Percentiles rank a stretch among this genome's conserved stretches.
Conservation (phyloP, 2,329 filamentous ascomycete species). For the Fusarium nanum region DNA sequence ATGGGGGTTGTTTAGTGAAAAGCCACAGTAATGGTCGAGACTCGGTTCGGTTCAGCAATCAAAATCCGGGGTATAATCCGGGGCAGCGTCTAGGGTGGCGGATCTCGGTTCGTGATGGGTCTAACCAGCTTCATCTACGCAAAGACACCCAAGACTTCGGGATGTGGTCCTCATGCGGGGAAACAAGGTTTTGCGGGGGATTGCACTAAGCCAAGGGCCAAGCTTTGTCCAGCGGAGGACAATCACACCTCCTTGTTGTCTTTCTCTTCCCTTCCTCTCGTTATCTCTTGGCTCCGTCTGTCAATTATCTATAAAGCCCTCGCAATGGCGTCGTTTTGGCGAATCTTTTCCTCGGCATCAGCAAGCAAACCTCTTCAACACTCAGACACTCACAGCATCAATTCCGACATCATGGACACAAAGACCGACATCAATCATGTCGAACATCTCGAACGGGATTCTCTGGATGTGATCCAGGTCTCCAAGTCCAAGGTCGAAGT, state of each 20-base stretch:
- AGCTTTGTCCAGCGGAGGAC: not conserved
- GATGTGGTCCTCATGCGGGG: conserved; percentile 36
- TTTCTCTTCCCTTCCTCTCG: conserved; percentile 1
- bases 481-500: conserved; percentile 34
- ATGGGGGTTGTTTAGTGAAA: not conserved
- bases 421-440: conserved; percentile 36
- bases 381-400: not conserved
- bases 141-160: conserved; percentile 24
- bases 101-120: conserved; percentile 30
- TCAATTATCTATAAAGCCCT: conserved; percentile 19
- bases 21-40: conserved; percentile 7
- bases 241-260: not conserved
- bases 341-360: conserved; percentile 6
- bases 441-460: conserved; percentile 34
- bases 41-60: conserved; percentile 32
- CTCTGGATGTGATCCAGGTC: conserved; percentile 31
- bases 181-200: conserved; percentile 29
- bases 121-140: conserved; percentile 20
- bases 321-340: not conserved
- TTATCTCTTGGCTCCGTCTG: conserved; percentile 14
- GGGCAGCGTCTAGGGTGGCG: conserved; percentile 6
- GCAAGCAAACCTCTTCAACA: conserved; percentile 6
- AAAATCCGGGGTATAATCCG: conserved; percentile 23
- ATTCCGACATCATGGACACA: conserved; percentile 28
- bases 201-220: conserved; percentile 16